Evolutionary conservation across 108 stramenopile genomes (phyloP), one percentile per base, ranked within the genome.

Genomic region (Skeletonema tropicum): DNA sequence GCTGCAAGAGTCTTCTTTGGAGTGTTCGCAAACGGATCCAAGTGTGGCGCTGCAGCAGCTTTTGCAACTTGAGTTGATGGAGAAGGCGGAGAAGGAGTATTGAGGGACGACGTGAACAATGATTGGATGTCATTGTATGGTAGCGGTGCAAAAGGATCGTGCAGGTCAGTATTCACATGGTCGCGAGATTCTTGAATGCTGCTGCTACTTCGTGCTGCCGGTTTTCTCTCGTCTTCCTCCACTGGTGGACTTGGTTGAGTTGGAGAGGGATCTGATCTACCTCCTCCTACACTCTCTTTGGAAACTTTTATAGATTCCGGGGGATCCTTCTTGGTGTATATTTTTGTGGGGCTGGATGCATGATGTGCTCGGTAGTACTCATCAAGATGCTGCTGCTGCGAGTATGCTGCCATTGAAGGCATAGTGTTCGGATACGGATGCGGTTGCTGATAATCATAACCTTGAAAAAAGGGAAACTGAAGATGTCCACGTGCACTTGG

Each of bases 151-250:
- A 25, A 55, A 6, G 23, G 52, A 55, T 55, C 52, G 23, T 55
- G 52, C 21, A 73, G 69, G 19, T 73, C 72, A 30, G 32, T 36
- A 14, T 25, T 32, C 10, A 30, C 15, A 39, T 14, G n/a, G 12
- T 57, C 32, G 36, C 7, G 6, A 35, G 52, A 55, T 41, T 32
- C 68, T 15, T 49, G 38, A 17, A 45, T 69, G 38, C 29, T 19
- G 19, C 32, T 66, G 57, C 55, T 52, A 8, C 21, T 49, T 12
- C 46, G 63, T 19, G 71, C 71, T 23, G 78, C 46, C 32, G 77
- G 72, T 55, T 83, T 77, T 33, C 82, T 64, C n/a, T 83, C 85
- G 10, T 88, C 90, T 62, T 60, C 30, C 49, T 61, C 11, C 25
- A 49, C 29, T 25, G 74, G 38, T 23, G 55, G 26, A 75, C 33